Base-by-base conservation (phyloP, 768 basidiomycete genomes). In the Lactarius evosmus region DNA sequence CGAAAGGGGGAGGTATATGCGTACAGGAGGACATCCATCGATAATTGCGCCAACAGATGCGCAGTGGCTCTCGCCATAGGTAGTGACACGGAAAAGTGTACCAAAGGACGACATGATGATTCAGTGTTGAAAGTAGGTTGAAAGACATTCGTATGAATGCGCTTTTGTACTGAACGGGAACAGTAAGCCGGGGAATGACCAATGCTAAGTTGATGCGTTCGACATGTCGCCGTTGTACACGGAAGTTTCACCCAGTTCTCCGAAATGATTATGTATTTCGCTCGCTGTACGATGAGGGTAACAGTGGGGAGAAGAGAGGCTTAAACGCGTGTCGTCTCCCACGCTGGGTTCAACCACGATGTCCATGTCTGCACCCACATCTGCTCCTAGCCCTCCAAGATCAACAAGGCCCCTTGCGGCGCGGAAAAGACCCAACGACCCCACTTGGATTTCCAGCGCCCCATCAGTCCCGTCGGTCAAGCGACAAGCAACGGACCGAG, bases 11-110 rank as follows among this genome's bases (percentile, higher is more conserved):
- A 19, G 25, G 25, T 49, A 30, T 30, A 19, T 16, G 76, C 85
- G 61, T 75, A 97, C 96, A 41, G 96, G 96, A 58, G 96, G 96
- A 69, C 94, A 94, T 36, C 97, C 97, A 73, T 98, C 97, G 70
- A 99, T 86, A 75, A 99, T 98, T 38, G 93, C 94, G 16, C 97
- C 97, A 38, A 98, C 97, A 16, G 93, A 95, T 33, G 91, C 85
- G 74, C 97, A 98, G 74, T 99, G 97, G 67, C 91, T 94, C 79
- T 99, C 97, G 63, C 97, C 97, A 73, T 91, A 99, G 67, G 97
- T 99, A 58, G 95, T 95, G 30, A 99, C 97, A 53, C 93, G 84
- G 79, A 92, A 99, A 41, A 92, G 79, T 29, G 81, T 85, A 27
- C 97, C 97, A 76, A 90, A 99, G 60, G 95, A 91, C 27, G 94